Evolutionary conservation across 176 grass and related monocot genomes (phyloP), one percentile per base, ranked within the genome.

Genomic region (Rhynchospora pubera): DNA sequence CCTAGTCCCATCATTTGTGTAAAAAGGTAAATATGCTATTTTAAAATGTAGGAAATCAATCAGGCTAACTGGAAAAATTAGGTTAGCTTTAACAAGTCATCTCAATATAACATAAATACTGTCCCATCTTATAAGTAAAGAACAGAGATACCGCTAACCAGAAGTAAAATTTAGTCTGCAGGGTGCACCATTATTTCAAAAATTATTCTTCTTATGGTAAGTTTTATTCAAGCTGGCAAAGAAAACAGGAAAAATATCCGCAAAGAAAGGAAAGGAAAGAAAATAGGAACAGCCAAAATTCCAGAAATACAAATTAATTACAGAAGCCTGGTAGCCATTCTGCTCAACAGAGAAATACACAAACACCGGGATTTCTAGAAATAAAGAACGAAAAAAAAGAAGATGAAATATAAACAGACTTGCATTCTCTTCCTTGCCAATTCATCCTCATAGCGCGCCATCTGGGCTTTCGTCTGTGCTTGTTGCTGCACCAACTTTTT

Each of bases 371-470:
- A 57, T 18, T 16, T 57, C 14, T 52, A 52, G 50, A 52, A 52
- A 58, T 6, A n/a, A 58, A 13, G 15, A 80, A 14, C 9, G 45
- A 69, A 57, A 57, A 12, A 66, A 19, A 46, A 43, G 9, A 15
- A 46, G 45, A 45, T 46, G 18, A 46, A 70, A 72, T 53, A 50
- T 45, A 79, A 58, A 72, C 59, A 47, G 59, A 63, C 87, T 50
- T 90, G 91, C 83, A 87, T 77, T 81, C 92, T 92, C 85, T 86
- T 99, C 66, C 92, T 94, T 67, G 82, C 65, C 65, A 99, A 88
- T 48, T 99, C 96, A 85, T 99, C 96, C 28, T 93, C 89, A 16
- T 99, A 99, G 46, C 86, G 82, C 71, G 87, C 77, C 50, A 83
- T 90, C 67, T 95, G 91, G 19, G 92, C 81, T 50, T 99, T 95